A percentile compares a stretch with the other conserved stretches of the same genome.
Evolutionary conservation across 2,329 filamentous ascomycete species (phyloP).

Genomic region (Paramyrothecium sp.): DNA sequence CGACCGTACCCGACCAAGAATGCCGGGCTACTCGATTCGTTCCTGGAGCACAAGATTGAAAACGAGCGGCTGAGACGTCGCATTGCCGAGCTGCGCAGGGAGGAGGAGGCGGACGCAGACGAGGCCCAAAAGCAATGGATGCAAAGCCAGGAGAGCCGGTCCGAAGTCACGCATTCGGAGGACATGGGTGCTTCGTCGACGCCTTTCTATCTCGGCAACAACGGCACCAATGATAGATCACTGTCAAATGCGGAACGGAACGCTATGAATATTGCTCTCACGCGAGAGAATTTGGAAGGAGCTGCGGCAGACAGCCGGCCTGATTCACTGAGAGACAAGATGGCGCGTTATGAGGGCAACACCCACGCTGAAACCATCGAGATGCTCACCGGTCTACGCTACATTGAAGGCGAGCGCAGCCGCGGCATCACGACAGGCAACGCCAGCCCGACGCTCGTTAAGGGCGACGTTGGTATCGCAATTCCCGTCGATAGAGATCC

Average conservation of each 20-base stretch:
- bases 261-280: conserved; percentile 66
- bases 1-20: conserved; percentile 89
- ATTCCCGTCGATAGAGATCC: conserved; percentile 78
- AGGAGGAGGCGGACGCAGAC: conserved; percentile 79
- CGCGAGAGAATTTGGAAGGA: conserved; percentile 77
- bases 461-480: conserved; percentile 82
- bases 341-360: conserved; percentile 75
- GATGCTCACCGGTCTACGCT: conserved; percentile 85
- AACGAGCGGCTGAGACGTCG: conserved; percentile 83
- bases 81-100: conserved; percentile 79
- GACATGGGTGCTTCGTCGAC: conserved; percentile 34
- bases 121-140: conserved; percentile 61
- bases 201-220: conserved; percentile 26
- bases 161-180: conserved; percentile 52
- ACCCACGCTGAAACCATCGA: conserved; percentile 86
- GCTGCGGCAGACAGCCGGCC: conserved; percentile 62
- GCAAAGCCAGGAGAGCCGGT: conserved; percentile 55
- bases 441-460: conserved; percentile 75
- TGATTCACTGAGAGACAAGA: conserved; percentile 81
- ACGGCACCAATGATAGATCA: conserved; percentile 36
- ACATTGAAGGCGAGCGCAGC: conserved; percentile 84
- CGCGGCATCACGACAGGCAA: conserved; percentile 86
- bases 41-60: conserved; percentile 95
- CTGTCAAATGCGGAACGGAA: conserved; percentile 68
- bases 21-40: conserved; percentile 81